These are phyloP conservation scores for Ceratobasidium sp. DNA, from an alignment of 1,284 basidiomycete genomes.

Conservation along the genomic window DNA sequence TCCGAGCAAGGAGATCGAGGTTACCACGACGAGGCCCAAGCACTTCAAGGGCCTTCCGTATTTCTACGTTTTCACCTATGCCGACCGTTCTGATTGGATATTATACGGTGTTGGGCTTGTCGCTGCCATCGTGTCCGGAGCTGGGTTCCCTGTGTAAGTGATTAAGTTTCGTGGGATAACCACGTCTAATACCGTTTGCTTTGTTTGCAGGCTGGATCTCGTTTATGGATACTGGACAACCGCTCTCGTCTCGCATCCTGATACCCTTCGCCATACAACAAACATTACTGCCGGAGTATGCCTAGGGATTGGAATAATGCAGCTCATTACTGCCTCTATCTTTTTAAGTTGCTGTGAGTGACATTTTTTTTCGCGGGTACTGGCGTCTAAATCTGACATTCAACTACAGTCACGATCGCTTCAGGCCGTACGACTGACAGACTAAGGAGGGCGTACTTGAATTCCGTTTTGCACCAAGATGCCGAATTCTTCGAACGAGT, in stretches of 20 bases:
- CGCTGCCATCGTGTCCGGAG: slow-evolving; percentile 29
- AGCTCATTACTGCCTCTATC: slow-evolving; percentile 16
- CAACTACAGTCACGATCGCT: slow-evolving; percentile 55
- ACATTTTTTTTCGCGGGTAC: too few species aligned
- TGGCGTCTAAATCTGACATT: neutral
- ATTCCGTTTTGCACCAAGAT: slow-evolving; percentile 59
- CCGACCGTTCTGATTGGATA: slow-evolving; percentile 22
- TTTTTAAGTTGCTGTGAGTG: slow-evolving; percentile 35
- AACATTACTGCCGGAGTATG: slow-evolving; percentile 39
- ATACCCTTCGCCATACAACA: slow-evolving; percentile 8
- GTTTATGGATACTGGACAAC: slow-evolving; percentile 39
- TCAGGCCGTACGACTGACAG: slow-evolving; percentile 55
- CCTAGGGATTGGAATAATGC: slow-evolving; percentile 30
- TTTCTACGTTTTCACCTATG: slow-evolving; percentile 41
- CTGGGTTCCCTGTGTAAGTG: slow-evolving; percentile 36
- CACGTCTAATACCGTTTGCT: neutral
- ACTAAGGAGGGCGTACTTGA: slow-evolving; percentile 58
- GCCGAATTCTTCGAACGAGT: slow-evolving; percentile 59
- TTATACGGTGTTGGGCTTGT: slow-evolving; percentile 15
- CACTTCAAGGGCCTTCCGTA: slow-evolving; percentile 20
- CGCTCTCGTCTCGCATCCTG: neutral
- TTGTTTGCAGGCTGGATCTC: neutral
- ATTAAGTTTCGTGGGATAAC: neutral
- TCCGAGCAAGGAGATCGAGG: neutral
- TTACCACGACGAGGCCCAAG: neutral